These are phyloP conservation scores for Podila epicladia DNA, from an alignment of 192 early-diverging fungal genomes.

Conservation along the genomic window DNA sequence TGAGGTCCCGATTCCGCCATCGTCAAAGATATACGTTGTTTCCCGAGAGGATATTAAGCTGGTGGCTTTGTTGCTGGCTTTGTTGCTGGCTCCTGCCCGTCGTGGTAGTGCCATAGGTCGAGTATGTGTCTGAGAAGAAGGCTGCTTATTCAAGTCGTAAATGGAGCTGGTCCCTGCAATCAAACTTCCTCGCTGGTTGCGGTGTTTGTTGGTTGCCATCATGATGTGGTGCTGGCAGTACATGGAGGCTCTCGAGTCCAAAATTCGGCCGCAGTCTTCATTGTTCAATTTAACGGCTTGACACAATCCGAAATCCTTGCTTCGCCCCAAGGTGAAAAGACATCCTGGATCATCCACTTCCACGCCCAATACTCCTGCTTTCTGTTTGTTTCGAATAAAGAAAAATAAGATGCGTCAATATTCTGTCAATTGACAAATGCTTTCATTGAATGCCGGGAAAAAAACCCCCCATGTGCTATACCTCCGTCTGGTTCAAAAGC, in stretches of 20 bases:
- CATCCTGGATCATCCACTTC: conserved; percentile 37
- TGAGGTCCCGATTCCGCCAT: conserved; percentile 26
- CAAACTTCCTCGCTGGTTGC: conserved; percentile 41
- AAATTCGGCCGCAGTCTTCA: conserved; percentile 21
- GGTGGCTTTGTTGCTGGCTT: background rate
- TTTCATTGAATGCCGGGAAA: background rate
- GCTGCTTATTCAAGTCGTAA: conserved; percentile 27
- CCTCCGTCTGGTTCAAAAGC: conserved; percentile 39
- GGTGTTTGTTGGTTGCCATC: conserved; percentile 38
- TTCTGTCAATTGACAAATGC: too few species aligned
- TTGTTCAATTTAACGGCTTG: conserved; percentile 36
- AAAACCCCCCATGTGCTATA: background rate
- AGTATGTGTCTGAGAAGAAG: background rate
- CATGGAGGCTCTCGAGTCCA: conserved; percentile 26
- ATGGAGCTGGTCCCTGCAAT: conserved; percentile 47
- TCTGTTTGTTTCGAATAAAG: background rate
- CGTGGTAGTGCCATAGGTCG: background rate
- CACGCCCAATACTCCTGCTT: conserved; percentile 27
- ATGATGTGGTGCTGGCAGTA: conserved; percentile 44
- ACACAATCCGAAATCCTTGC: conserved; percentile 29
- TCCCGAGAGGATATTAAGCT: conserved; percentile 1
- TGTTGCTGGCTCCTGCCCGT: background rate
- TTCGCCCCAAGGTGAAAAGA: conserved; percentile 18
- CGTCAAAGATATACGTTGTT: conserved; percentile 46
- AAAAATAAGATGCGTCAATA: background rate